Base-by-base conservation (phyloP, 2,329 filamentous ascomycete species). In the Chaetothyriales sp. region DNA sequence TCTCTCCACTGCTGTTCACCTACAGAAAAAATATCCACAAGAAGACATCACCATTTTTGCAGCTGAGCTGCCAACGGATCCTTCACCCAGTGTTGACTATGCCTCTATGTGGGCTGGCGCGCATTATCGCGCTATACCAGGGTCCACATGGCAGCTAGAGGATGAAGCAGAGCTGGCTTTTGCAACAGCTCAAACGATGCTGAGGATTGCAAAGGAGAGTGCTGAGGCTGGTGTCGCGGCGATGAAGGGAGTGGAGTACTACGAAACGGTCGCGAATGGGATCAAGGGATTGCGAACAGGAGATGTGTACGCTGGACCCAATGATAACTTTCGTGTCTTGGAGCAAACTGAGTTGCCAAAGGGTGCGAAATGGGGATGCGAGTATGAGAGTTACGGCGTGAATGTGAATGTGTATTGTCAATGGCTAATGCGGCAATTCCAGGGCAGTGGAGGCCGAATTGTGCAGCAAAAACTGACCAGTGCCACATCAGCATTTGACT, bases 71-170 rank as follows among this genome's bases (percentile, higher is more conserved):
- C 69, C 70, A 18, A 61, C 22, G n/a, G 54, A 50, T 4, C 64
- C 66, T 6, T 40, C 50, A 15, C 54, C 57, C 6, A 71, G 69
- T 15, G 58, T 69, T 46, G 67, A 71, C 61, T 74, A 73, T 58
- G 65, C 72, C 43, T 72, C 70, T 1, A 67, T 68, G 28, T 72
- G 69, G 67, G 70, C 71, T 1, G 71, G 71, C 20, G 72, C 70
- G 1, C 72, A 74, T 59, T 73, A 71, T 55, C 67, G 72, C 1
- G 71, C 72, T 0, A 66, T 72, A 2, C 71, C 70, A 1, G 67
- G 47, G 7, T 65, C 6, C 60, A 63, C 19, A 63, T 64, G 1
- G 58, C 70, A 22, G 66, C 70, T 58, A 53, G 62, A 28, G 50
- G 62, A 40, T 56, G 62, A 74, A 59, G 62, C 64, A 25, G 40